These are phyloP conservation scores for Trichocladium uniseriatum DNA, from an alignment of 495 filamentous ascomycete species.

Conservation along the genomic window DNA sequence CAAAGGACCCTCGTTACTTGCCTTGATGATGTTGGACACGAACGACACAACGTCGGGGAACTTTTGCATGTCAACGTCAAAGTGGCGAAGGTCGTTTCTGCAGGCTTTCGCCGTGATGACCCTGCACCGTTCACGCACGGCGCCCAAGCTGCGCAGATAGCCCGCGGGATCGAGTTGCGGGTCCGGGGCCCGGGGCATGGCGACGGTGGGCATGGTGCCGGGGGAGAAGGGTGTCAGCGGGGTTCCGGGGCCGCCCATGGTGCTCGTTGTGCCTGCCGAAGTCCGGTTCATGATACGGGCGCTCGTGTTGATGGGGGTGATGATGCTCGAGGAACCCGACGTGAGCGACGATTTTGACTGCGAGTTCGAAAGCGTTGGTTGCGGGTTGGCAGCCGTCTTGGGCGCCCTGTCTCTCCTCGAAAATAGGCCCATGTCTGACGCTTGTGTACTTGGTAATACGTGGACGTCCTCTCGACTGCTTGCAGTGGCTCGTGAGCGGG, in stretches of 20 bases:
- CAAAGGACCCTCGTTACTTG: too few relatives aligned
- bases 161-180: constrained; percentile 83
- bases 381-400: constrained; percentile 27
- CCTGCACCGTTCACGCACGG: constrained; percentile 70
- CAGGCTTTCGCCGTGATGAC: constrained; percentile 70
- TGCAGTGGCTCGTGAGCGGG: constrained; percentile 5
- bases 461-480: constrained; percentile 3
- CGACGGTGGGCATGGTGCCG: constrained; percentile 40
- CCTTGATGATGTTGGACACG: constrained; percentile 95
- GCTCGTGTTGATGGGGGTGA: constrained; percentile 23
- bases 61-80: constrained; percentile 82
- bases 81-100: constrained; percentile 72
- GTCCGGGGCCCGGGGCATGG: constrained; percentile 79
- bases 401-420: constrained; percentile 40
- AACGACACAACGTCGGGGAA: constrained; percentile 85
- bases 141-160: constrained; percentile 83
- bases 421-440: constrained; percentile 42
- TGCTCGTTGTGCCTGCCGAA: constrained; percentile 30
- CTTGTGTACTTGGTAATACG: constrained; percentile 3
- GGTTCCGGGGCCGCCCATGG: constrained; percentile 30
- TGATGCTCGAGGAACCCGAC: constrained; percentile 27
- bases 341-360: constrained; percentile 29
- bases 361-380: constrained; percentile 21
- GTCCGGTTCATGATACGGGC: constrained; percentile 29
- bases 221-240: constrained; percentile 38